These are phyloP conservation scores for Hevea brasiliensis DNA, from an alignment of 345 rosid genomes.

Conservation along the genomic window DNA sequence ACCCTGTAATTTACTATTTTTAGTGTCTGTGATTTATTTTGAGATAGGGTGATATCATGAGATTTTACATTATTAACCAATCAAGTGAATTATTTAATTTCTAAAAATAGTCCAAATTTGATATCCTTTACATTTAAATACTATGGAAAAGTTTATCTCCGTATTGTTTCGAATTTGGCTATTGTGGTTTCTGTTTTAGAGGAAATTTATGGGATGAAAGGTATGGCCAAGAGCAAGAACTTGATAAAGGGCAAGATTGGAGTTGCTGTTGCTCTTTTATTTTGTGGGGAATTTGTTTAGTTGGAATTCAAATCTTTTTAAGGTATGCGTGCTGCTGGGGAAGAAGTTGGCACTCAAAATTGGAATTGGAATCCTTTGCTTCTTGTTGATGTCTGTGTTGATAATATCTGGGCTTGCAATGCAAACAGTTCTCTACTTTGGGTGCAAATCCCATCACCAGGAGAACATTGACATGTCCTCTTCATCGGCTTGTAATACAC, in stretches of 20 bases:
- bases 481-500: too few relatives aligned
- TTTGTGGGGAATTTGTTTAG: conserved; percentile 19
- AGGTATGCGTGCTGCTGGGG: conserved; percentile 32
- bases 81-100: too few relatives aligned
- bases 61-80: too few relatives aligned
- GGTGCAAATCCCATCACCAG: conserved; percentile 30
- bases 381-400: conserved; percentile 11
- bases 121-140: too few relatives aligned
- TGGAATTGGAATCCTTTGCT: conserved; percentile 11
- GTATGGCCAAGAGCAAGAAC: conserved; percentile 12
- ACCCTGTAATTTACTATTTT: too few relatives aligned
- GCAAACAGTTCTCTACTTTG: conserved; percentile 29
- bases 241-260: conserved; percentile 17
- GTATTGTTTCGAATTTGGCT: conserved; percentile 16
- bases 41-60: too few relatives aligned
- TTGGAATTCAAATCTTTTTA: conserved; percentile 13
- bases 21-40: too few relatives aligned
- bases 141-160: too few relatives aligned
- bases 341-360: conserved; percentile 1
- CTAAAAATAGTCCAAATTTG: too few relatives aligned
- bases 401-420: conserved; percentile 24
- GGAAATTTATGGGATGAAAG: conserved; percentile 12
- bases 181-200: conserved; percentile 22
- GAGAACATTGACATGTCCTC: conserved; percentile 11
- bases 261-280: conserved; percentile 6